Percentiles rank a stretch among this genome's conserved stretches.
Evolutionary conservation across 1,284 basidiomycete genomes (phyloP).

Genomic region (Sporisorium reilianum): DNA sequence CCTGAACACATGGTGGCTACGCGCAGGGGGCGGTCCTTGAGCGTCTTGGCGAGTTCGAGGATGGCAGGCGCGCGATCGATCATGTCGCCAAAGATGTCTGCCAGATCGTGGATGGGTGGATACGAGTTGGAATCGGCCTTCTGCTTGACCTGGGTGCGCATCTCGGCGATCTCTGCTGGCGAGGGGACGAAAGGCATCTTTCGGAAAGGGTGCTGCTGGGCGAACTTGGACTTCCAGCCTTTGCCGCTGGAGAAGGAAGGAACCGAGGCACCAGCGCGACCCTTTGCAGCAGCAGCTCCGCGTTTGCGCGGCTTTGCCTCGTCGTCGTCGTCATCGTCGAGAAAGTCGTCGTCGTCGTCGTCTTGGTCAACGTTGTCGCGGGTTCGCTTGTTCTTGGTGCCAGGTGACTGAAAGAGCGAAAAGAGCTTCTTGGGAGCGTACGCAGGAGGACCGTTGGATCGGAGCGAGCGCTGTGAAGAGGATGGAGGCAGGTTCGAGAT

Average conservation of each 20-base stretch:
- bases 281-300: slow-evolving; percentile 7
- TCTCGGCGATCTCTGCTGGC: slow-evolving; percentile 21
- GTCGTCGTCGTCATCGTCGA: slow-evolving; percentile 28
- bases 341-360: slow-evolving; percentile 36
- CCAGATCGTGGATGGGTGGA: slow-evolving; percentile 84
- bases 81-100: slow-evolving; percentile 86
- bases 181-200: slow-evolving; percentile 47
- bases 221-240: slow-evolving; percentile 47
- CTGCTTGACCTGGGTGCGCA: slow-evolving; percentile 28
- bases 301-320: slow-evolving; percentile 22
- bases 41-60: slow-evolving; percentile 73
- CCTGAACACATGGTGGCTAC: slow-evolving; percentile 98
- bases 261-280: slow-evolving; percentile 5
- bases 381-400: slow-evolving; percentile 15
- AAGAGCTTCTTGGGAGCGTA: slow-evolving; percentile 17
- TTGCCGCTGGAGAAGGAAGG: slow-evolving; percentile 42
- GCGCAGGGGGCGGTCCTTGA: slow-evolving; percentile 85
- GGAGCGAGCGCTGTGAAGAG: slow-evolving; percentile 29
- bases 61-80: slow-evolving; percentile 76
- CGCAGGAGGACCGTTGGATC: slow-evolving; percentile 15
- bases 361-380: slow-evolving; percentile 1
- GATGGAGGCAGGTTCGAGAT: slow-evolving; percentile 27
- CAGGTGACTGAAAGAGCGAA: slow-evolving; percentile 28
- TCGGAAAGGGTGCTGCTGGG: slow-evolving; percentile 29
- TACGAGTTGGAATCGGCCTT: slow-evolving; percentile 56